These are phyloP conservation scores for Neoascochyta sp. DNA, from an alignment of 2,329 filamentous ascomycete species.

Conservation along the genomic window DNA sequence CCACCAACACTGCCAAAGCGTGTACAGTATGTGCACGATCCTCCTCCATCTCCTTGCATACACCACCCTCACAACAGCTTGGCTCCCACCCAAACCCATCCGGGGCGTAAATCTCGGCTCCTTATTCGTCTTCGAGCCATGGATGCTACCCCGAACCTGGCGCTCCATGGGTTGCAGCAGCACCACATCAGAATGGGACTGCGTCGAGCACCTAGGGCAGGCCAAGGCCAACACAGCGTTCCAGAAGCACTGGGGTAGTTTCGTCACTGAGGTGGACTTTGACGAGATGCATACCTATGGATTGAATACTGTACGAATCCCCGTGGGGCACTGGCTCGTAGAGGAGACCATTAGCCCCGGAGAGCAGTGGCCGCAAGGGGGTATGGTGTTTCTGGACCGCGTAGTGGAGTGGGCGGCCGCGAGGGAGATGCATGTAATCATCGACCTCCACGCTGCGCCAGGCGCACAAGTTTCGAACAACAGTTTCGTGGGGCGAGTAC, in stretches of 20 bases:
- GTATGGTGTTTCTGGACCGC: slow-evolving; percentile 46
- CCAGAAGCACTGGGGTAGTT: slow-evolving; percentile 50
- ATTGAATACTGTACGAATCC: slow-evolving; percentile 54
- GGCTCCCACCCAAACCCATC: slow-evolving; percentile 40
- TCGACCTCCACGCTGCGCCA: slow-evolving; percentile 53
- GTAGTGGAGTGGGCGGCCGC: slow-evolving; percentile 50
- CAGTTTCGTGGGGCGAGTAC: slow-evolving; percentile 47
- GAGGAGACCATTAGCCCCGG: slow-evolving; percentile 49
- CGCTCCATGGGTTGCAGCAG: slow-evolving; percentile 46
- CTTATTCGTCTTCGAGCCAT: slow-evolving; percentile 54
- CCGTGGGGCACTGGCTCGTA: slow-evolving; percentile 55
- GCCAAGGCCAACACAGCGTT: slow-evolving; percentile 47
- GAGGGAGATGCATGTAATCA: slow-evolving; percentile 52
- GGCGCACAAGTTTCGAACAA: slow-evolving; percentile 49
- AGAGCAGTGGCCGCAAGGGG: slow-evolving; percentile 52
- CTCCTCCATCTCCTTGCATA: too few species aligned
- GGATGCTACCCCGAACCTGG: slow-evolving; percentile 51
- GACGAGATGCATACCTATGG: slow-evolving; percentile 48
- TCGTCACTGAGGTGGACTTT: slow-evolving; percentile 50
- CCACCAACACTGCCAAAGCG: background rate
- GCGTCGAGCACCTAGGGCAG: slow-evolving; percentile 50
- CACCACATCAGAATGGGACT: slow-evolving; percentile 52
- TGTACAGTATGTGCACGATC: too few species aligned
- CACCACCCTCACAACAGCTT: background rate
- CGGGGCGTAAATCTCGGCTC: slow-evolving; percentile 56